Base-by-base conservation (phyloP, 192 early-diverging fungal species). In the Jimgerdemannia lactiflua region DNA sequence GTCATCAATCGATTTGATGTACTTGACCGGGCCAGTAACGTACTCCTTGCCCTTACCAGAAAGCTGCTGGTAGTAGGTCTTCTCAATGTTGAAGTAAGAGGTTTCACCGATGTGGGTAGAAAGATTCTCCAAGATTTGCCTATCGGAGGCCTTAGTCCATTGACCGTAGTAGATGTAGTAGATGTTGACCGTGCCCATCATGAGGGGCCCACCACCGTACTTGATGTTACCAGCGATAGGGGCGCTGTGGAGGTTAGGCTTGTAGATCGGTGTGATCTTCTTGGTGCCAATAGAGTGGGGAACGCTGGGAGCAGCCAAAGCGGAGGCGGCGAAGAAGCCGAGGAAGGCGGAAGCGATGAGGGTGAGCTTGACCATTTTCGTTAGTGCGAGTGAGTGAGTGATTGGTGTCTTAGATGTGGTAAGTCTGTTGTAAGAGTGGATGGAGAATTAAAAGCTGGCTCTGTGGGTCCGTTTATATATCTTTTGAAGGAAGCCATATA, bases 61-160 rank as follows among this genome's bases (percentile, higher is more conserved):
- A 29, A 67, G 49, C 43, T 75, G 67, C 9, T 75, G 66, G 67
- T 75, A 67, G 20, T 75, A 75, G 40, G 74, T 75, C 74, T 75
- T 75, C 42, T 75, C 74, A 43, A 75, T 75, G 67, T 75, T 75
- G 65, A 65, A 75, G 66, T 67, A 75, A 19, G 67, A 68, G 40
- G 74, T n/a, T 43, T 44, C 39, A 18, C 66, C 39, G 39, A 75
- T 41, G 39, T 67, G 43, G 11, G 39, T 0, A 39, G 67, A 17
- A 49, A 75, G 69, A 41, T 65, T 69, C 14, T 75, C 69, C 66
- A 75, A 49, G n/a, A 75, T 75, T 20, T 44, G 18, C 70, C 66
- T 42, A 29, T 64, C 64, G 8, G 64, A 69, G 8, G 65, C 10
- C 6, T 14, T 68, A 8, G 42, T n/a, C 74, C 74, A 75, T 8